Conservation (phyloP, 441 rosid genomes). For the Pelargonium exstipulatum region DNA sequence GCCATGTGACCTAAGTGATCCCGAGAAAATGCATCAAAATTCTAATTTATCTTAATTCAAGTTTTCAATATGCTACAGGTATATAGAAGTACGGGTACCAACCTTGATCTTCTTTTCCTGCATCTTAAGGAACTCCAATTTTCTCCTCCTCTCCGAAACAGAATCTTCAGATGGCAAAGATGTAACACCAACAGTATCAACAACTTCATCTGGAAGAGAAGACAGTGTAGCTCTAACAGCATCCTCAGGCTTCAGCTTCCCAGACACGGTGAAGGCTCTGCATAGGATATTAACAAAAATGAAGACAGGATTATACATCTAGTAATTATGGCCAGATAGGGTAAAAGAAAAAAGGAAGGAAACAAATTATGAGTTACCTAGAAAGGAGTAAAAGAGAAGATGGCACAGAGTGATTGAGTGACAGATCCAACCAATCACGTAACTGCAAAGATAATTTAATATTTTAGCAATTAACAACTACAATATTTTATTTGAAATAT, state of each 20-base stretch:
- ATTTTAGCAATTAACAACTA: conserved; percentile 15
- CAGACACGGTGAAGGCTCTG: conserved; percentile 85
- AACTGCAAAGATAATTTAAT: conserved; percentile 41
- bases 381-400: conserved; percentile 79
- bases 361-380: conserved; percentile 33
- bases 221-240: conserved; percentile 88
- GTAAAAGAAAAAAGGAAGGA: conserved; percentile 9
- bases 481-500: conserved; percentile 3
- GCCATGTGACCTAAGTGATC: neutral
- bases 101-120: conserved; percentile 96
- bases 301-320: neutral
- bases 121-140: conserved; percentile 82
- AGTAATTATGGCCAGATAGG: neutral
- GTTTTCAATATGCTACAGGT: neutral
- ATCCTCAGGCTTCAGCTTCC: conserved; percentile 81
- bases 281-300: conserved; percentile 15
- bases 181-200: conserved; percentile 82
- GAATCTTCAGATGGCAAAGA: conserved; percentile 86
- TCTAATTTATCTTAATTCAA: neutral
- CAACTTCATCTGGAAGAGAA: conserved; percentile 95
- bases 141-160: conserved; percentile 84
- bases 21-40: neutral
- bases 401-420: conserved; percentile 77
- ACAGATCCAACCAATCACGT: conserved; percentile 79
- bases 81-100: conserved; percentile 12